Evolutionary conservation across 768 basidiomycete species (phyloP).

Genomic region (Pleurotus tuber-regium): DNA sequence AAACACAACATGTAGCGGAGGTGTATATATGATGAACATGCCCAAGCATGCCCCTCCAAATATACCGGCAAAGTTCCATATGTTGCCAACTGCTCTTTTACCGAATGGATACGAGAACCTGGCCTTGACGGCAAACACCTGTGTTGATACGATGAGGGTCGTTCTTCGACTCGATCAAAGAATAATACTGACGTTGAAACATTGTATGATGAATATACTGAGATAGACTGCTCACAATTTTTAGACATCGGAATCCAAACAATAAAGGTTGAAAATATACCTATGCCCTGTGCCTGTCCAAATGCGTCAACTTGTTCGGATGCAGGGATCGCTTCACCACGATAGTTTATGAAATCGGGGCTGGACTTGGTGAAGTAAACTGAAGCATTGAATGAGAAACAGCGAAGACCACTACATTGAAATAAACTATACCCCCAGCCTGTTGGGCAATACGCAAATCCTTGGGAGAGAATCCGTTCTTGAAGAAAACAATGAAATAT

Average conservation of each 20-base stretch:
- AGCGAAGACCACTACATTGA: neutral
- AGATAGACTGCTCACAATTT: slow-evolving; percentile 42
- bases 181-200: slow-evolving; percentile 52
- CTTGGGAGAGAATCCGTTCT: slow-evolving; percentile 56
- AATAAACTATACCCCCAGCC: slow-evolving; percentile 18
- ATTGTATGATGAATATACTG: slow-evolving; percentile 66
- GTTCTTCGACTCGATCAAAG: too few species aligned
- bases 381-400: slow-evolving; percentile 15
- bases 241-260: neutral
- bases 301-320: slow-evolving; percentile 55
- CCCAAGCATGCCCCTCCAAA: slow-evolving; percentile 58
- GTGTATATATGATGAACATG: slow-evolving; percentile 69
- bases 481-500: slow-evolving; percentile 67
- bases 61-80: slow-evolving; percentile 65
- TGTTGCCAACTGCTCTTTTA: slow-evolving; percentile 49
- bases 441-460: slow-evolving; percentile 54
- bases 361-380: slow-evolving; percentile 48
- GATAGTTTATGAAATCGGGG: slow-evolving; percentile 53
- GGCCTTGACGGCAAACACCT: slow-evolving; percentile 70
- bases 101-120: slow-evolving; percentile 66
- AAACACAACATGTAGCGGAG: slow-evolving; percentile 67
- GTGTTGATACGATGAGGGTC: too few species aligned
- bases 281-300: slow-evolving; percentile 61
- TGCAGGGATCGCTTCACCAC: slow-evolving; percentile 44
- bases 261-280: slow-evolving; percentile 21